Evolutionary conservation across 2,329 filamentous ascomycete genomes (phyloP).

Genomic region (Torrubiella hemipterigena): DNA sequence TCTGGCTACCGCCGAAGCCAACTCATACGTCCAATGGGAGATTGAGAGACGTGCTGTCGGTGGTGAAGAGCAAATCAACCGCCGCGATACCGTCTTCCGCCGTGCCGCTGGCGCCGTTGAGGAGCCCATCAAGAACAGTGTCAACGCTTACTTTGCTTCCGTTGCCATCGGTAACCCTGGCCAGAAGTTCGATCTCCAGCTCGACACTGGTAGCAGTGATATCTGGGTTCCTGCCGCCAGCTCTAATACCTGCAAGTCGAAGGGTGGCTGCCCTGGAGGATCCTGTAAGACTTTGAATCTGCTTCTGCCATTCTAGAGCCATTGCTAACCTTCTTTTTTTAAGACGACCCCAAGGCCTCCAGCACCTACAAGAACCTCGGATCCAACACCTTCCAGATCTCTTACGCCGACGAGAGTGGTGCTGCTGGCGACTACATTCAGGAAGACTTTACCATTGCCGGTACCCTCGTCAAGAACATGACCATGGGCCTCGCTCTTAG

Average conservation of each 20-base stretch:
- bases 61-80: conserved; percentile 3
- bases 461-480: conserved; percentile 36
- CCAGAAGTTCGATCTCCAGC: conserved; percentile 44
- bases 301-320: neutral
- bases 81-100: conserved; percentile 12
- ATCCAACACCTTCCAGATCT: conserved; percentile 38
- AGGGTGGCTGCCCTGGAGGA: conserved; percentile 26
- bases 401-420: conserved; percentile 48
- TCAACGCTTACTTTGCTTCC: conserved; percentile 39
- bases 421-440: conserved; percentile 46
- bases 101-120: conserved; percentile 28
- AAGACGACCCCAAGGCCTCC: conserved; percentile 35
- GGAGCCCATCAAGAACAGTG: conserved; percentile 31
- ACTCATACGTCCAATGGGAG: conserved; percentile 33
- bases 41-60: conserved; percentile 24
- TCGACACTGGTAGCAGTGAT: conserved; percentile 56
- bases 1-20: conserved; percentile 9
- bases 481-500: conserved; percentile 45
- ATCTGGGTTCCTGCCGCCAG: conserved; percentile 41
- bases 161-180: conserved; percentile 44
- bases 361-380: conserved; percentile 31
- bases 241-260: conserved; percentile 25
- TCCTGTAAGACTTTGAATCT: conserved; percentile 27
- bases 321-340: conserved; percentile 10
- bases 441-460: conserved; percentile 43